Evolutionary conservation across 108 stramenopile species (phyloP).

Genomic region (Fragilariopsis cylindrus): DNA sequence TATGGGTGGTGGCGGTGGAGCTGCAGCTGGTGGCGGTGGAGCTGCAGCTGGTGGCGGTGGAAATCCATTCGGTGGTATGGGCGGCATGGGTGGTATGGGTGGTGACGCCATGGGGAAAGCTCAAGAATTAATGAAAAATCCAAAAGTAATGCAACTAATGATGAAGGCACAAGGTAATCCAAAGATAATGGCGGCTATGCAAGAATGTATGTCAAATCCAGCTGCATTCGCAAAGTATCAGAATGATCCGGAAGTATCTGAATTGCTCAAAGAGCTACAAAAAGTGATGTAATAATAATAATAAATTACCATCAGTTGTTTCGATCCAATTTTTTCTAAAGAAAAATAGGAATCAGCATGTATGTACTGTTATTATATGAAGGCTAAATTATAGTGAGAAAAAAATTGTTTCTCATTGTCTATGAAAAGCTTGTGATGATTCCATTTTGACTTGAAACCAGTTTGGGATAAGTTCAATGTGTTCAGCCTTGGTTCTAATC

Average conservation of each 20-base stretch:
- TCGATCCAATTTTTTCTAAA: background rate
- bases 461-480: too few relatives aligned
- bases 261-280: conserved; percentile 65
- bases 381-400: too few relatives aligned
- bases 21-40: conserved; percentile 39
- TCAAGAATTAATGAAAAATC: conserved; percentile 82
- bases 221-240: conserved; percentile 77
- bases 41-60: conserved; percentile 38
- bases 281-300: conserved; percentile 44
- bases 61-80: conserved; percentile 30
- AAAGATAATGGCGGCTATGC: conserved; percentile 66
- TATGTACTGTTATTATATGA: too few relatives aligned
- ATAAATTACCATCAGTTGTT: background rate
- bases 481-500: too few relatives aligned
- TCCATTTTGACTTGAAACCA: too few relatives aligned
- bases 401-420: too few relatives aligned
- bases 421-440: too few relatives aligned
- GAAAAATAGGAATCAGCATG: background rate
- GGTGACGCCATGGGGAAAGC: conserved; percentile 68
- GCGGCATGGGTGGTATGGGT: conserved; percentile 32
- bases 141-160: conserved; percentile 71
- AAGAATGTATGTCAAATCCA: conserved; percentile 89
- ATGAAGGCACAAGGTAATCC: conserved; percentile 73
- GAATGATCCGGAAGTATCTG: conserved; percentile 79
- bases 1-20: conserved; percentile 56